phyloP scores from a whole-genome alignment of 2,329 filamentous ascomycete genomes.

The Calonectria pseudoturangicola region DNA sequence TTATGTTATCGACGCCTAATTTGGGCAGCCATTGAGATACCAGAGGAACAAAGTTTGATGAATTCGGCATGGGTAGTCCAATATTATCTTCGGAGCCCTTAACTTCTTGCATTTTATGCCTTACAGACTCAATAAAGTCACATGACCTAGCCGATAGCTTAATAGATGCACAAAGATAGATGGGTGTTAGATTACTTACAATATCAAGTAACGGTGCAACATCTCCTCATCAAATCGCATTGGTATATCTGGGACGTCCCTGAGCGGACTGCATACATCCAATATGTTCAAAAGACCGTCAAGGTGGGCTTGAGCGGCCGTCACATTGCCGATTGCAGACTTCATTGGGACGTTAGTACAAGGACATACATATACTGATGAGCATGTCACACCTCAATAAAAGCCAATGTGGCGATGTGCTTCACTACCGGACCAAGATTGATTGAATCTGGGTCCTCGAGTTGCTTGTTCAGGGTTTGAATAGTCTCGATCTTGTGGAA shows the following conservation, averaged over 20 bases:
- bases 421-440: not conserved
- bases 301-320: not conserved
- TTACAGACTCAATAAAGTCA: constrained; percentile 17
- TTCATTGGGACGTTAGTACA: not conserved
- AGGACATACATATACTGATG: no score
- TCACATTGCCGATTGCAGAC: constrained; percentile 6
- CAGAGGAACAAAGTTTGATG: not conserved
- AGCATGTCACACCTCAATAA: constrained; percentile 2
- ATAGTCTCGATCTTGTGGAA: constrained; percentile 14
- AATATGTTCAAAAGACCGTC: not conserved
- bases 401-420: constrained; percentile 15
- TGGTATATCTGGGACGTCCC: not conserved
- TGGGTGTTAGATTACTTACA: not conserved
- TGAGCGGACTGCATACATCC: not conserved
- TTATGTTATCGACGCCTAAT: not conserved
- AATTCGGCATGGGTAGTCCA: not conserved
- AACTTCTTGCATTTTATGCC: not conserved
- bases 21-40: constrained; percentile 9
- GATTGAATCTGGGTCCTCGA: not conserved
- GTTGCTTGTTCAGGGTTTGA: constrained; percentile 2
- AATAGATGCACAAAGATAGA: not conserved
- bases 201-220: constrained; percentile 10
- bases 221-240: constrained; percentile 4
- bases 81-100: not conserved
- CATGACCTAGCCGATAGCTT: not conserved